Conservation (phyloP, 352 stramenopile species). For the Phytophthora idaei region DNA sequence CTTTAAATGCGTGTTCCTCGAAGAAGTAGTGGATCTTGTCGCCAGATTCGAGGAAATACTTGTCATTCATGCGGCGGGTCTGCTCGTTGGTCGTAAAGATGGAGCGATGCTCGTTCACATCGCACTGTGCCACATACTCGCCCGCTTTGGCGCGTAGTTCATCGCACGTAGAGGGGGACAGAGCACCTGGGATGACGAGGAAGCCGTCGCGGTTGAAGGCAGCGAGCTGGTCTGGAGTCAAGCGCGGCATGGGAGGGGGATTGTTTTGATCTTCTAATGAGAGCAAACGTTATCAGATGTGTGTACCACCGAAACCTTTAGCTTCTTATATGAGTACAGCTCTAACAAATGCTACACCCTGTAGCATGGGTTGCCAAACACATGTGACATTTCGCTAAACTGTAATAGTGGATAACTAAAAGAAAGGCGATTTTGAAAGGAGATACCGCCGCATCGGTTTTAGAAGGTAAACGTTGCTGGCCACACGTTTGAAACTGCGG, state of each 20-base stretch:
- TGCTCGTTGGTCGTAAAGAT: conserved; percentile 89
- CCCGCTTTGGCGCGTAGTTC: conserved; percentile 50
- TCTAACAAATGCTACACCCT: not conserved
- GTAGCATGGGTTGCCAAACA: no score
- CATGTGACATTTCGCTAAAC: not conserved
- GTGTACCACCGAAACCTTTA: conserved; percentile 25
- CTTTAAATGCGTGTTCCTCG: conserved; percentile 82
- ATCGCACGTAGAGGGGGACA: conserved; percentile 58
- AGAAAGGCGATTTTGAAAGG: not conserved
- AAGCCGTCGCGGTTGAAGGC: conserved; percentile 75
- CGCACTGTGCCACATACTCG: conserved; percentile 65
- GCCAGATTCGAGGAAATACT: conserved; percentile 95
- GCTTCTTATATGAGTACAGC: conserved; percentile 9
- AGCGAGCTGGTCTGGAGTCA: conserved; percentile 63
- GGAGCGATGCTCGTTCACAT: conserved; percentile 67
- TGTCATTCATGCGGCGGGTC: conserved; percentile 81
- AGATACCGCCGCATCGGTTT: conserved; percentile 4
- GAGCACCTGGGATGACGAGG: conserved; percentile 55
- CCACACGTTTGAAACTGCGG: conserved; percentile 21
- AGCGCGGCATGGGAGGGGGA: conserved; percentile 24
- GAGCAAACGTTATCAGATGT: conserved; percentile 17
- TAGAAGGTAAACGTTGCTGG: conserved; percentile 2
- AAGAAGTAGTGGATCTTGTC: conserved; percentile 95
- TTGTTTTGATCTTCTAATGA: not conserved
- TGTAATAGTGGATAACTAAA: not conserved